phyloP scores from a whole-genome alignment of 257 asterid species.

The Rehmannia glutinosa region DNA sequence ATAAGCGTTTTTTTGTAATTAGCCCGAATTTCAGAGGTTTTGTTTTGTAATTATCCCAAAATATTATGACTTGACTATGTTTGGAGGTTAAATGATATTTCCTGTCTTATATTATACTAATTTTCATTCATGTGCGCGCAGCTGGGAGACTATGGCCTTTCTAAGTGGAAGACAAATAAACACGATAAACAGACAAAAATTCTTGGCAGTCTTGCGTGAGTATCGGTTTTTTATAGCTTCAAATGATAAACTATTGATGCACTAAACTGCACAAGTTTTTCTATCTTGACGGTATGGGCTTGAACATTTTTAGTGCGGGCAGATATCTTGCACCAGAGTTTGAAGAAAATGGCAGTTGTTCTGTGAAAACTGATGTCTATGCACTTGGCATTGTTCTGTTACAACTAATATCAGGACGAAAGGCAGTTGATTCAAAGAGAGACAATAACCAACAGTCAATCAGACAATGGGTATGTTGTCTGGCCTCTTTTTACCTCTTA shows the following conservation, averaged over 20 bases:
- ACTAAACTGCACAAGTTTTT: too few relatives aligned
- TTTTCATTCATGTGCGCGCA: slow-evolving; percentile 23
- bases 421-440: slow-evolving; percentile 32
- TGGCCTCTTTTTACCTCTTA: too few relatives aligned
- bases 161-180: slow-evolving; percentile 43
- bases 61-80: too few relatives aligned
- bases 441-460: slow-evolving; percentile 41
- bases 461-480: slow-evolving; percentile 60
- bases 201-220: slow-evolving; percentile 55
- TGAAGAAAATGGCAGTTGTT: slow-evolving; percentile 42
- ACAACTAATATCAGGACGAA: too few relatives aligned
- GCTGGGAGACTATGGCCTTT: slow-evolving; percentile 74
- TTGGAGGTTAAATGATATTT: too few relatives aligned
- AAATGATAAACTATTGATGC: not conserved
- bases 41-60: too few relatives aligned
- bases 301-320: slow-evolving; percentile 16
- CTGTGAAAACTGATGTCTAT: slow-evolving; percentile 56
- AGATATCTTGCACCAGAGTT: slow-evolving; percentile 78
- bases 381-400: slow-evolving; percentile 62
- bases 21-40: too few relatives aligned
- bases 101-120: not conserved
- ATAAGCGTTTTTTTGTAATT: too few relatives aligned
- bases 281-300: not conserved
- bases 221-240: not conserved
- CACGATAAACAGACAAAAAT: slow-evolving; percentile 26